Percentiles rank a stretch among this genome's conserved stretches.
These are phyloP conservation scores for Fomitopsis pulvina DNA, from an alignment of 768 basidiomycete species.

Conservation along the genomic window DNA sequence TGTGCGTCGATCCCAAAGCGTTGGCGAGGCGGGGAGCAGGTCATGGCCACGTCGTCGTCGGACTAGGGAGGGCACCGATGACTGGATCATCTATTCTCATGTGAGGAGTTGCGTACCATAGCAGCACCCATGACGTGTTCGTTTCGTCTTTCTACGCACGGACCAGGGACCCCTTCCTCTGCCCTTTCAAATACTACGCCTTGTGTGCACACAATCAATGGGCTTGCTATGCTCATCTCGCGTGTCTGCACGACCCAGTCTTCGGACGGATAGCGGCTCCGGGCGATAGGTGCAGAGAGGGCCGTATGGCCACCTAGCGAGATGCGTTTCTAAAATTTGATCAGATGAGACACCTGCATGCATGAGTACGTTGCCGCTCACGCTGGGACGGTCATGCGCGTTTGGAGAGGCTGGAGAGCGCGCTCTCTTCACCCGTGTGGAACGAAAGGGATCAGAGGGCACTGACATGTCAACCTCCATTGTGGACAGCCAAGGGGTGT, in stretches of 20 bases:
- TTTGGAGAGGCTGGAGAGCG: slow-evolving; percentile 52
- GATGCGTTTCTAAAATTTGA: slow-evolving; percentile 47
- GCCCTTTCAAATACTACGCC: not conserved
- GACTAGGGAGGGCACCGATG: not conserved
- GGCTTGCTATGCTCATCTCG: slow-evolving; percentile 58
- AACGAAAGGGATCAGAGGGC: not conserved
- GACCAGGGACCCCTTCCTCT: slow-evolving; percentile 9
- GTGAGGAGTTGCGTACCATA: slow-evolving; percentile 32
- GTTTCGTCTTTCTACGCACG: not conserved
- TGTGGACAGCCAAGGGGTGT: no score
- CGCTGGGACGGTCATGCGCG: slow-evolving; percentile 47
- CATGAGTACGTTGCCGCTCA: slow-evolving; percentile 31
- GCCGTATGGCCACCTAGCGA: slow-evolving; percentile 32
- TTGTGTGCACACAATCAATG: slow-evolving; percentile 21
- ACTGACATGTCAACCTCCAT: slow-evolving; percentile 1
- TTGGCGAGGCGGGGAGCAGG: slow-evolving; percentile 4
- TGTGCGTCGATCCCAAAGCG: slow-evolving; percentile 6
- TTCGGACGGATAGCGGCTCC: slow-evolving; percentile 28
- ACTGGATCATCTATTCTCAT: no score
- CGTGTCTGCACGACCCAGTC: slow-evolving; percentile 74
- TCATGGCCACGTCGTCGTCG: slow-evolving; percentile 18
- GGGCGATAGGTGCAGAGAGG: slow-evolving; percentile 9
- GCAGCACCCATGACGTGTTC: slow-evolving; percentile 27
- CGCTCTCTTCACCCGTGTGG: slow-evolving; percentile 41
- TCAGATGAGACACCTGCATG: slow-evolving; percentile 2